Evolutionary conservation across 2,329 filamentous ascomycete species (phyloP).

Genomic region (Colletotrichum graminicola): DNA sequence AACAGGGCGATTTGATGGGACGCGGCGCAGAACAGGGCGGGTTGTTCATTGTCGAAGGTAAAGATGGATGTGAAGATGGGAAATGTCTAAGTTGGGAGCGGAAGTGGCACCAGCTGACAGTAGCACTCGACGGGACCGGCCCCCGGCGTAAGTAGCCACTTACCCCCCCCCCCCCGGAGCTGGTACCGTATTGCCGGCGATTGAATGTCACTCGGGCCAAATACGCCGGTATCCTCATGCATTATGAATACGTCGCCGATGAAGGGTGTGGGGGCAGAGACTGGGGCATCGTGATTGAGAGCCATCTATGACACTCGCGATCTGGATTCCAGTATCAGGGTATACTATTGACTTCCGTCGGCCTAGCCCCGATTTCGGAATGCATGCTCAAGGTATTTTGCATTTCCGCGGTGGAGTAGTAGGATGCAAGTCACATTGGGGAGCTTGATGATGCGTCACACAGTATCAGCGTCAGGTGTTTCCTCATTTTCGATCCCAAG

Average conservation of each 20-base stretch:
- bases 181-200: neutral
- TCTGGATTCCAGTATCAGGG: too few species aligned
- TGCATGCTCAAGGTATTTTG: neutral
- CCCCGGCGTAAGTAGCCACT: neutral
- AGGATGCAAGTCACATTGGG: neutral
- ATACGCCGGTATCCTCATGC: neutral
- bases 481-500: neutral
- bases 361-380: slow-evolving; percentile 2
- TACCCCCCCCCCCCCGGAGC: slow-evolving; percentile 17
- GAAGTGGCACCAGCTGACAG: slow-evolving; percentile 1
- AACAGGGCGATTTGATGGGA: neutral
- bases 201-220: neutral
- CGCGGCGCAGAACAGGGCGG: neutral
- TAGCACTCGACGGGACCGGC: too few species aligned
- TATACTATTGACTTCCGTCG: too few species aligned
- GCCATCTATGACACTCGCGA: too few species aligned
- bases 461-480: neutral
- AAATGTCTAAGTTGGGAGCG: neutral
- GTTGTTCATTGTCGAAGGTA: neutral
- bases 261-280: too few species aligned
- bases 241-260: too few species aligned
- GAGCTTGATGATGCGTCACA: neutral
- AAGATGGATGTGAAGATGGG: slow-evolving; percentile 1
- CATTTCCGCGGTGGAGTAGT: neutral
- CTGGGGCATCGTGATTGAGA: neutral